A percentile compares a stretch with the other conserved stretches of the same genome.
phyloP scores from a whole-genome alignment of 148 eudicot species.

The Amaranthus cruentus region DNA sequence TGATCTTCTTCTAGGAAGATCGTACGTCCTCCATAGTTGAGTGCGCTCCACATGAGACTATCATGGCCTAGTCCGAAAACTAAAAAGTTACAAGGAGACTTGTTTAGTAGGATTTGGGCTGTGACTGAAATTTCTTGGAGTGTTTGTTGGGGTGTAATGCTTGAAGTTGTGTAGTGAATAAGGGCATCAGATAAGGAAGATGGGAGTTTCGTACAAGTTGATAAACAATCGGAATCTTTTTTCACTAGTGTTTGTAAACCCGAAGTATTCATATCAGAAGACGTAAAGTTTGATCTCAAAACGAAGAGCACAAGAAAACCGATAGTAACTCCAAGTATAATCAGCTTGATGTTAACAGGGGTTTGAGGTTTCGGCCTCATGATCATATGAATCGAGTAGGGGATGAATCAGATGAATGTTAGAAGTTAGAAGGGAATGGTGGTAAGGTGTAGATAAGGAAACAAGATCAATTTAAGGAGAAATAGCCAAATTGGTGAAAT shows the following conservation, averaged over 20 bases:
- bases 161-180: constrained; percentile 72
- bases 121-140: constrained; percentile 55
- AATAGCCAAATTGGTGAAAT: constrained; percentile 16
- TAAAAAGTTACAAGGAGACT: constrained; percentile 76
- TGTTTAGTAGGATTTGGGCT: constrained; percentile 40
- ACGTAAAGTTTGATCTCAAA: constrained; percentile 28
- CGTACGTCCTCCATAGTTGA: constrained; percentile 75
- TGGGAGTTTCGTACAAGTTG: constrained; percentile 53
- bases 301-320: constrained; percentile 39
- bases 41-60: constrained; percentile 77
- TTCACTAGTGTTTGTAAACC: neutral
- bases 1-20: constrained; percentile 79
- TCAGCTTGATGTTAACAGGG: constrained; percentile 39
- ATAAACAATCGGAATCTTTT: constrained; percentile 13
- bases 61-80: constrained; percentile 86
- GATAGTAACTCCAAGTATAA: constrained; percentile 32
- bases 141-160: constrained; percentile 84
- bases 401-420: neutral
- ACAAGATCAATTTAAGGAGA: neutral
- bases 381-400: neutral
- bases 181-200: constrained; percentile 57
- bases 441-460: neutral
- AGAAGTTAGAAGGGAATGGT: neutral
- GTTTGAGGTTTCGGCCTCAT: constrained; percentile 41
- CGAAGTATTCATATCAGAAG: constrained; percentile 21